Percentiles rank a stretch among this genome's conserved stretches.
Evolutionary conservation across 805 yeast species (phyloP).

Genomic region (Saturnispora sanitii): DNA sequence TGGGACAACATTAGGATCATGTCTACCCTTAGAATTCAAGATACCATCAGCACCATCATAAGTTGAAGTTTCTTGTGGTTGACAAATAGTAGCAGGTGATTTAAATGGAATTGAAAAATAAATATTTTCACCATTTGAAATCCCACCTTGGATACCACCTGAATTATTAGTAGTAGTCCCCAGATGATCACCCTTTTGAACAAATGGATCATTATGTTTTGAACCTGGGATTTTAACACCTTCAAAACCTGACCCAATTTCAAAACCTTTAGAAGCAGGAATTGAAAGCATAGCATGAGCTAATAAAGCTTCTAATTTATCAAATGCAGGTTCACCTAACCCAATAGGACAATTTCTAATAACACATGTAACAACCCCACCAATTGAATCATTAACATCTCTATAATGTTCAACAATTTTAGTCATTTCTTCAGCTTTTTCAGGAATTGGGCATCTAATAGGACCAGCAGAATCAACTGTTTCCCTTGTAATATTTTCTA

Average conservation of each 20-base stretch:
- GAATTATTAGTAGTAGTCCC: slow-evolving; percentile 86
- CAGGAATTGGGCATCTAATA: slow-evolving; percentile 83
- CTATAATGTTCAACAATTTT: slow-evolving; percentile 79
- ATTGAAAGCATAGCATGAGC: slow-evolving; percentile 98
- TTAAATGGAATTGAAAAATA: slow-evolving; percentile 94
- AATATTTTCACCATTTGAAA: slow-evolving; percentile 90
- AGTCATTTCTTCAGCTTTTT: slow-evolving; percentile 67
- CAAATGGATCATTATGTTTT: slow-evolving; percentile 84
- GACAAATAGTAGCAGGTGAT: slow-evolving; percentile 95
- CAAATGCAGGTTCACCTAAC: slow-evolving; percentile 97
- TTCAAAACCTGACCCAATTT: slow-evolving; percentile 90
- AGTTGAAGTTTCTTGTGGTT: slow-evolving; percentile 80
- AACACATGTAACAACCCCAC: slow-evolving; percentile 97
- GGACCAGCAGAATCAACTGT: slow-evolving; percentile 82
- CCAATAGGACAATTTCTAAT: slow-evolving; percentile 89
- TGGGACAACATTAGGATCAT: slow-evolving; percentile 97
- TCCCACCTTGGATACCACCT: slow-evolving; percentile 98
- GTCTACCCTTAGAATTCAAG: slow-evolving; percentile 94
- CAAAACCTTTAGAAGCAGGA: slow-evolving; percentile 98
- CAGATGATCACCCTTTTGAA: slow-evolving; percentile 48
- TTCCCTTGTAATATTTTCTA: slow-evolving; percentile 77
- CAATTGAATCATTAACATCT: slow-evolving; percentile 85
- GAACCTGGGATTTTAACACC: slow-evolving; percentile 91
- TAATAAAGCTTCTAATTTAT: slow-evolving; percentile 85
- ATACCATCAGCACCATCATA: slow-evolving; percentile 85